Conservation (phyloP, 495 filamentous ascomycete genomes). For the Hapsidospora chrysogenum region DNA sequence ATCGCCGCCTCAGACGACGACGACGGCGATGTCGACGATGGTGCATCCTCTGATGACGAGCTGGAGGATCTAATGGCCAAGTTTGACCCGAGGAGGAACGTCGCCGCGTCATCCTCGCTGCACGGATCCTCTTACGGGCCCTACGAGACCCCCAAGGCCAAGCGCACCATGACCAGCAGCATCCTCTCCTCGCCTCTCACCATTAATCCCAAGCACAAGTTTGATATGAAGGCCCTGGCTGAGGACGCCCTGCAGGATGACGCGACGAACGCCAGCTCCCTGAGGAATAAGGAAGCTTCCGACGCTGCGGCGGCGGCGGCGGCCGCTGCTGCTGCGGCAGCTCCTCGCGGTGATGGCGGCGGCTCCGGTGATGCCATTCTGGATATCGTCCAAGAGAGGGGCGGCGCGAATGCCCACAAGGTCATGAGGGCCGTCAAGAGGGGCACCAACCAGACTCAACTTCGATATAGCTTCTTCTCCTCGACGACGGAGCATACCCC, state of each 20-base stretch:
- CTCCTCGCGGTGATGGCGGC: background rate
- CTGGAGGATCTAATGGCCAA: conserved; percentile 4
- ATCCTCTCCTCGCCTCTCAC: conserved; percentile 24
- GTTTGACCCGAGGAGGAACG: conserved; percentile 9
- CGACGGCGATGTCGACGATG: conserved; percentile 38
- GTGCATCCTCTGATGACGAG: conserved; percentile 5
- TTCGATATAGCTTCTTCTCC: conserved; percentile 53
- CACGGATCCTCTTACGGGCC: too few relatives aligned
- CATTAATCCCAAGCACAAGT: conserved; percentile 42
- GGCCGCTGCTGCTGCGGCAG: conserved; percentile 7
- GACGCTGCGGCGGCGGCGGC: conserved; percentile 11
- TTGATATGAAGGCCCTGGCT: conserved; percentile 48
- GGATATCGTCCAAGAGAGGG: conserved; percentile 16
- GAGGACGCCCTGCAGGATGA: conserved; percentile 40
- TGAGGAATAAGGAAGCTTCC: conserved; percentile 7
- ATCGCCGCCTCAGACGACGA: conserved; percentile 59
- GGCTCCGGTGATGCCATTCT: conserved; percentile 17
- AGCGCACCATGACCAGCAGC: conserved; percentile 17
- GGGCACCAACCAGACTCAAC: conserved; percentile 47
- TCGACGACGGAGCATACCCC: conserved; percentile 8
- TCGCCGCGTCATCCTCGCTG: conserved; percentile 6
- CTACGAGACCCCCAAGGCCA: conserved; percentile 18
- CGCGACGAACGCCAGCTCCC: conserved; percentile 38
- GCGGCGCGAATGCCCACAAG: conserved; percentile 33
- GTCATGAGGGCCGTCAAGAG: conserved; percentile 55